phyloP scores from a whole-genome alignment of 2,329 filamentous ascomycete genomes.

The Monosporascus cannonballus region DNA sequence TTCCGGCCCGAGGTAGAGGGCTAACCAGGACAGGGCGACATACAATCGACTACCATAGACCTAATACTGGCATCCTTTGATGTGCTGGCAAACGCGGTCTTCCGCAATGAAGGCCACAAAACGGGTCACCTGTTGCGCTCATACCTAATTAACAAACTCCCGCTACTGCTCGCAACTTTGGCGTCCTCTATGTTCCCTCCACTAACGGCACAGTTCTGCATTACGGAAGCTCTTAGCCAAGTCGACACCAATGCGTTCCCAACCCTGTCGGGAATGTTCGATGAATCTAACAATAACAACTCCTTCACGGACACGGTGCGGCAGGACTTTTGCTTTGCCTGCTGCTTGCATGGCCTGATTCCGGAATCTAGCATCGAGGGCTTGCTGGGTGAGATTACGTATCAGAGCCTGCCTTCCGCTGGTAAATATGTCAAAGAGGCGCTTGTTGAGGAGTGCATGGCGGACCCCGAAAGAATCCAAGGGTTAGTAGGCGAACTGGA shows the following conservation, averaged over 20 bases:
- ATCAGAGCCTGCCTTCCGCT: conserved; percentile 68
- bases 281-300: conserved; percentile 51
- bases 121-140: conserved; percentile 72
- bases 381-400: conserved; percentile 77
- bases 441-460: conserved; percentile 70
- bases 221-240: conserved; percentile 67
- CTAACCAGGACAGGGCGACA: conserved; percentile 55
- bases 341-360: conserved; percentile 81
- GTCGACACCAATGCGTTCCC: conserved; percentile 74
- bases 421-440: conserved; percentile 73
- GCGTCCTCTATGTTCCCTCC: conserved; percentile 65
- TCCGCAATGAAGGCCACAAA: conserved; percentile 51
- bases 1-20: neutral
- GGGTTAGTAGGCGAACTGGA: conserved; percentile 77
- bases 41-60: conserved; percentile 71
- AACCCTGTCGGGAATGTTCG: conserved; percentile 53
- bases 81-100: conserved; percentile 78
- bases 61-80: conserved; percentile 87
- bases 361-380: conserved; percentile 70
- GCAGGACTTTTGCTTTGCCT: conserved; percentile 81
- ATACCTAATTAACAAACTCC: conserved; percentile 70
- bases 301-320: conserved; percentile 53
- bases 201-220: conserved; percentile 66
- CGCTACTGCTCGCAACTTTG: conserved; percentile 46
- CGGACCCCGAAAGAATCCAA: conserved; percentile 69